These are phyloP conservation scores for Quercus suber DNA, from an alignment of 306 rosid species.

Conservation along the genomic window DNA sequence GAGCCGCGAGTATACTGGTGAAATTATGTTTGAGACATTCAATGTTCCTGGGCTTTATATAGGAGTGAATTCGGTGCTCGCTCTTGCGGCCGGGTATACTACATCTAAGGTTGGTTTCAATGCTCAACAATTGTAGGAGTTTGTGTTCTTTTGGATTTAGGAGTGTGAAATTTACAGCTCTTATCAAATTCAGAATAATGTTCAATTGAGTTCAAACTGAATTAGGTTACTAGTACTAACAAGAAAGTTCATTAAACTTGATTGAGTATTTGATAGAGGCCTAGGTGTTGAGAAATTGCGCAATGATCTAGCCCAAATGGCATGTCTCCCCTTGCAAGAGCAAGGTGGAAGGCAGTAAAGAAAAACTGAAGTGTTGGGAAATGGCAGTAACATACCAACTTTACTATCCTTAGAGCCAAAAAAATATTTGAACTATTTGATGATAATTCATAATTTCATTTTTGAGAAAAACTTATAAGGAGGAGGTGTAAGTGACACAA, in stretches of 20 bases:
- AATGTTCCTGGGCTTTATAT: constrained; percentile 97
- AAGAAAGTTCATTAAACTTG: too few relatives aligned
- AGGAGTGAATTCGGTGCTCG: constrained; percentile 96
- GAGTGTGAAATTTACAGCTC: not conserved
- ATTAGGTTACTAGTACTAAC: too few relatives aligned
- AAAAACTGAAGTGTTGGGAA: not conserved
- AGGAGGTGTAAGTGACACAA: not conserved
- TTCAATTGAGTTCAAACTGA: constrained; percentile 7
- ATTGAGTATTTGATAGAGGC: not conserved
- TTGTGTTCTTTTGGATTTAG: constrained; percentile 12
- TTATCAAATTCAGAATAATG: constrained; percentile 13
- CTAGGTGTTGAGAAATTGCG: not conserved
- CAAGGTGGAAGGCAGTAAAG: too few relatives aligned
- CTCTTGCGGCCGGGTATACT: constrained; percentile 99
- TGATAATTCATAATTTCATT: not conserved
- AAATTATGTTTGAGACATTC: constrained; percentile 98
- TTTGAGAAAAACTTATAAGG: not conserved
- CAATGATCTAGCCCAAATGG: too few relatives aligned
- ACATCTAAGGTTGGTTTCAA: constrained; percentile 81
- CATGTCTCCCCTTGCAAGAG: too few relatives aligned
- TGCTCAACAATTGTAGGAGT: not conserved
- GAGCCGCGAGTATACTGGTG: constrained; percentile 96
- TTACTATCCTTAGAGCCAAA: not conserved
- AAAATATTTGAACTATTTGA: not conserved
- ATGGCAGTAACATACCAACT: not conserved